phyloP scores from a whole-genome alignment of 192 early-diverging fungal species.

The Coemansia sp. region DNA sequence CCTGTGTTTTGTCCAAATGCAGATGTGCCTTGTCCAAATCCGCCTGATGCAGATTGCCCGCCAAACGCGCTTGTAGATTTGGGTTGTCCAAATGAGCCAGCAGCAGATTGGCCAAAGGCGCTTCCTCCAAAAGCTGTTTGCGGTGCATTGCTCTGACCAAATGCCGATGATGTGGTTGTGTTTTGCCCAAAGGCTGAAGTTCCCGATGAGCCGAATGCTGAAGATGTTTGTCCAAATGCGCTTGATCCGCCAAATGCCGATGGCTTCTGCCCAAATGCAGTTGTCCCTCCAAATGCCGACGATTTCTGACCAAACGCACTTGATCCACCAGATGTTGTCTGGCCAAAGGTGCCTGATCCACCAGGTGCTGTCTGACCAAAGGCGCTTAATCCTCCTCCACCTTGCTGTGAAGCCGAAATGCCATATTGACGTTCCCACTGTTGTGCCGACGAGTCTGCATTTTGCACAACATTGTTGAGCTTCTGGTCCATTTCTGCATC shows the following conservation, averaged over 20 bases:
- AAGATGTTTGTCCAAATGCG: background rate
- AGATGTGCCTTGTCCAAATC: slow-evolving; percentile 3
- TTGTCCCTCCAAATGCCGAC: slow-evolving; percentile 8
- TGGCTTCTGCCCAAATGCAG: background rate
- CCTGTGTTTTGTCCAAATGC: slow-evolving; percentile 17
- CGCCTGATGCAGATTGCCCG: background rate
- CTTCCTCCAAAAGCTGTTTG: background rate
- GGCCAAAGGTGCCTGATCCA: slow-evolving; percentile 8
- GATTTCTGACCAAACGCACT: slow-evolving; percentile 9
- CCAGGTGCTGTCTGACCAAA: slow-evolving; percentile 1
- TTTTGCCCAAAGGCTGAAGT: slow-evolving; percentile 3
- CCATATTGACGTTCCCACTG: slow-evolving; percentile 33
- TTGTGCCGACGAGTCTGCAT: slow-evolving; percentile 13
- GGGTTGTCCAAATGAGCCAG: background rate
- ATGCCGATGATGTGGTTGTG: slow-evolving; percentile 2
- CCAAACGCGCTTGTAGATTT: background rate
- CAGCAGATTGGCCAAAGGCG: background rate
- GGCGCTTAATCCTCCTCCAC: background rate
- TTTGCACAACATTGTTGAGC: slow-evolving; percentile 15
- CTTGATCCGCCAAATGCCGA: slow-evolving; percentile 9
- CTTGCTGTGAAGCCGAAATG: background rate
- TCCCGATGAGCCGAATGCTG: background rate
- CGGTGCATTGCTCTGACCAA: slow-evolving; percentile 4
- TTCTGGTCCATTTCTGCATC: slow-evolving; percentile 11
- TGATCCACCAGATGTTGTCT: background rate